These are phyloP conservation scores for Knufia petricola DNA, from an alignment of 2,329 filamentous ascomycete species.

Conservation along the genomic window DNA sequence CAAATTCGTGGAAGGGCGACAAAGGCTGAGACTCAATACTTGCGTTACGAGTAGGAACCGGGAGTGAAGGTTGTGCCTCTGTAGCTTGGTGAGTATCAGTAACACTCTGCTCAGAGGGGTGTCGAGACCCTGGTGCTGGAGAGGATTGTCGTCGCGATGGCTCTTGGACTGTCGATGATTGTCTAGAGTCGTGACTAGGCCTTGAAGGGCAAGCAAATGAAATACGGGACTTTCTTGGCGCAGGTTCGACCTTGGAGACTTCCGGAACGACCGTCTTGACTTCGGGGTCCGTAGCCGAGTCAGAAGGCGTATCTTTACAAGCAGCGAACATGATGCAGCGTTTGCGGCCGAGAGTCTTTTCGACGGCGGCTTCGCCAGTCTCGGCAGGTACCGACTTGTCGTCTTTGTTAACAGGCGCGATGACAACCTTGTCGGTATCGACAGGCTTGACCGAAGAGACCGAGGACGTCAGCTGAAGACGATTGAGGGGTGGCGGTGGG, in stretches of 20 bases:
- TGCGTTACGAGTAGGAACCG: neutral
- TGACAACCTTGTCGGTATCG: conserved; percentile 19
- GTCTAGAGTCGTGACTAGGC: conserved; percentile 24
- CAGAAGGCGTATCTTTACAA: conserved; percentile 57
- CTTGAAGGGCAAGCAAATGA: conserved; percentile 40
- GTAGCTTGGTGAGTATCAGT: conserved; percentile 13
- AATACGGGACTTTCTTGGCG: conserved; percentile 35
- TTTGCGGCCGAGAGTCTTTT: conserved; percentile 62
- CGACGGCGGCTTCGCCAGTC: conserved; percentile 46
- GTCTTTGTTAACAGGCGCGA: conserved; percentile 22
- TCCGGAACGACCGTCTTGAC: conserved; percentile 24
- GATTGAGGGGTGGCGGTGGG: conserved; percentile 59
- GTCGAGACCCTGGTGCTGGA: conserved; percentile 28
- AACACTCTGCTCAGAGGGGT: conserved; percentile 21
- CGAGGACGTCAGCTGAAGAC: conserved; percentile 20
- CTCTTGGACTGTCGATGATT: conserved; percentile 15
- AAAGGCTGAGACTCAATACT: conserved; percentile 13
- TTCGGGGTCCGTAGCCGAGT: conserved; percentile 28
- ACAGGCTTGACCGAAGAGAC: conserved; percentile 15
- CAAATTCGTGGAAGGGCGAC: conserved; percentile 73
- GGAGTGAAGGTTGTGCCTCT: conserved; percentile 10
- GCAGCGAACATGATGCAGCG: conserved; percentile 89
- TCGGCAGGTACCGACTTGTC: conserved; percentile 29
- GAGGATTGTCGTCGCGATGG: conserved; percentile 29
- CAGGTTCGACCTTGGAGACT: conserved; percentile 15